Evolutionary conservation across 768 basidiomycete genomes (phyloP).

Genomic region (Boletus edulis): DNA sequence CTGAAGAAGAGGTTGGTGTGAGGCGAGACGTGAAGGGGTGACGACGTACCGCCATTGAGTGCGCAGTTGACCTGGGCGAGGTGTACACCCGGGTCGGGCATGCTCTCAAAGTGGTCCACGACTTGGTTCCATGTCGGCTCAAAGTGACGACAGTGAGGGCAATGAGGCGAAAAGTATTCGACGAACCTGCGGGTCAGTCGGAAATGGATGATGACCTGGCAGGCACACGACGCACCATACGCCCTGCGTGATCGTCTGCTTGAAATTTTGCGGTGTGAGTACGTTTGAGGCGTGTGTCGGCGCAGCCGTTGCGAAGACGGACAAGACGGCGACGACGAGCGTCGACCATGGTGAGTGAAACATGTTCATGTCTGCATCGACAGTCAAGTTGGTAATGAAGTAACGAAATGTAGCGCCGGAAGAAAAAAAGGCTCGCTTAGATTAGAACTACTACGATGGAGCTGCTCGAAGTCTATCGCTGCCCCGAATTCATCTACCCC

Average conservation of each 20-base stretch:
- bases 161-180: slow-evolving; percentile 88
- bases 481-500: slow-evolving; percentile 47
- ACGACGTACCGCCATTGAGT: slow-evolving; percentile 65
- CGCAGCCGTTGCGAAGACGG: slow-evolving; percentile 31
- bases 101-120: slow-evolving; percentile 47
- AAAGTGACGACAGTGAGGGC: slow-evolving; percentile 75
- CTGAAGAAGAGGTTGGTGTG: slow-evolving; percentile 36
- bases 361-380: not conserved
- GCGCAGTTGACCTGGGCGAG: slow-evolving; percentile 84
- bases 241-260: slow-evolving; percentile 49
- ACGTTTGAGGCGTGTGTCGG: slow-evolving; percentile 33
- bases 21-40: no score
- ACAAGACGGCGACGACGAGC: slow-evolving; percentile 30
- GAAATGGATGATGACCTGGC: not conserved
- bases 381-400: not conserved
- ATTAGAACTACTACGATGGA: slow-evolving; percentile 13
- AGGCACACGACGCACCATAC: slow-evolving; percentile 45
- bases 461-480: slow-evolving; percentile 54
- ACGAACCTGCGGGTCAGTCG: slow-evolving; percentile 50
- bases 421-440: not conserved
- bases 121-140: slow-evolving; percentile 81
- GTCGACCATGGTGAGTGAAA: slow-evolving; percentile 17
- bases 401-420: no score
- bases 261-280: slow-evolving; percentile 63
- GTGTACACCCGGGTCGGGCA: slow-evolving; percentile 40